Conservation (phyloP, 2,329 filamentous ascomycete species). For the Xylariales sp. region DNA sequence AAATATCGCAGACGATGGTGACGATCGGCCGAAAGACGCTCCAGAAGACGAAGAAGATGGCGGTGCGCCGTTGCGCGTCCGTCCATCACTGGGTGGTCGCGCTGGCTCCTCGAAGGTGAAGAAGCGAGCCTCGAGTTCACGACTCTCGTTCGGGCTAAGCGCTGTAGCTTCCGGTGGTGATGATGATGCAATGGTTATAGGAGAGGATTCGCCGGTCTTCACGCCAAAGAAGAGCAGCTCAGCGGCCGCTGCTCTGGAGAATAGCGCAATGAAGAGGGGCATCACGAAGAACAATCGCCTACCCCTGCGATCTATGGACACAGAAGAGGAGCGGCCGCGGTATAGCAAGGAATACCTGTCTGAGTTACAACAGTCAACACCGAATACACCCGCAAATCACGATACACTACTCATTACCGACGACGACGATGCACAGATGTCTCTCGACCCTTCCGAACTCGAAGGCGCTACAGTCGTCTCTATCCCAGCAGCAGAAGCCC, state of each 20-base stretch:
- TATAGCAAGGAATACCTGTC: slow-evolving; percentile 86
- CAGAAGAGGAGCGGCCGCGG: slow-evolving; percentile 64
- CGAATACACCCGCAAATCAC: slow-evolving; percentile 59
- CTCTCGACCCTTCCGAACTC: slow-evolving; percentile 54
- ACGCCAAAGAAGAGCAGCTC: slow-evolving; percentile 60
- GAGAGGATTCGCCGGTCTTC: slow-evolving; percentile 37
- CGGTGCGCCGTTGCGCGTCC: slow-evolving; percentile 43
- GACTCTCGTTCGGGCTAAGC: slow-evolving; percentile 70
- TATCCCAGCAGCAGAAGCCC: slow-evolving; percentile 28
- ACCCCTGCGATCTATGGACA: slow-evolving; percentile 51
- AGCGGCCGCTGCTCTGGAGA: slow-evolving; percentile 61
- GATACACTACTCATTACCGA: slow-evolving; percentile 5
- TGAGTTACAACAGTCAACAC: slow-evolving; percentile 81
- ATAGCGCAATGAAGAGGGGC: slow-evolving; percentile 56
- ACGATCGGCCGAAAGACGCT: slow-evolving; percentile 16
- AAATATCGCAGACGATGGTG: slow-evolving; percentile 37
- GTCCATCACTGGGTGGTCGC: slow-evolving; percentile 39
- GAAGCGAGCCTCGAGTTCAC: slow-evolving; percentile 59
- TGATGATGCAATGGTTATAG: slow-evolving; percentile 35
- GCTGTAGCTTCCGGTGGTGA: slow-evolving; percentile 50
- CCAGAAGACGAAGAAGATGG: slow-evolving; percentile 39
- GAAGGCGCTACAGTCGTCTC: slow-evolving; percentile 57
- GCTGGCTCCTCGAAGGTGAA: slow-evolving; percentile 55
- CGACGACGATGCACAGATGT: slow-evolving; percentile 45
- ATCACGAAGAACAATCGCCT: slow-evolving; percentile 44